These are phyloP conservation scores for Gastrolobium villosum DNA, from an alignment of 306 rosid genomes.

Conservation along the genomic window DNA sequence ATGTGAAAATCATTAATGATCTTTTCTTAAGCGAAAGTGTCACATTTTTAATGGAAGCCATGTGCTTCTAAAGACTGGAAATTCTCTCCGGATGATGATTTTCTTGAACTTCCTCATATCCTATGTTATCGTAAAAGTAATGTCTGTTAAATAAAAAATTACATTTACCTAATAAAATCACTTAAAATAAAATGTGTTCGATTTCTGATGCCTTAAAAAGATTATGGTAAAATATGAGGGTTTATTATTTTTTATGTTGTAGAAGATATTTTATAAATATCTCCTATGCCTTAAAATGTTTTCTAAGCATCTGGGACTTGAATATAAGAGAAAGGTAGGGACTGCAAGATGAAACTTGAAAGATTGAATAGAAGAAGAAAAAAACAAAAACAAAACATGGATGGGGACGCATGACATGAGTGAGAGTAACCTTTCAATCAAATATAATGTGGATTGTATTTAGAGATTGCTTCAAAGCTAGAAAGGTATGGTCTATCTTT, in stretches of 20 bases:
- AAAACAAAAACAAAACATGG: neutral
- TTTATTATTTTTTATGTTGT: too few species aligned
- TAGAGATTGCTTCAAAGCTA: too few species aligned
- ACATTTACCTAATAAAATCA: neutral
- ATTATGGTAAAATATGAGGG: neutral
- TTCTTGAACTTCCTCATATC: neutral
- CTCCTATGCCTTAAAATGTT: too few species aligned
- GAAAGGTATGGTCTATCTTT: too few species aligned
- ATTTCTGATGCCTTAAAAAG: neutral
- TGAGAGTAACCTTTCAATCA: slow-evolving; percentile 31
- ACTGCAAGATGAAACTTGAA: slow-evolving; percentile 2
- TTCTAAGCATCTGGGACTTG: neutral
- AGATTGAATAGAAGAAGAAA: neutral
- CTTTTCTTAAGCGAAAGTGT: neutral
- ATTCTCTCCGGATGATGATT: neutral
- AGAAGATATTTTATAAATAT: too few species aligned
- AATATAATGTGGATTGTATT: slow-evolving; percentile 42
- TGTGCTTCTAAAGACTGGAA: too few species aligned
- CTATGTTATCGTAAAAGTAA: neutral
- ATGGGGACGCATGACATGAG: slow-evolving; percentile 41
- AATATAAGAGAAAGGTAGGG: slow-evolving; percentile 26
- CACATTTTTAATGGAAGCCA: too few species aligned
- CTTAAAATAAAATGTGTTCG: neutral
- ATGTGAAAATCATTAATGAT: neutral
- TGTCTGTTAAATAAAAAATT: neutral